These are phyloP conservation scores for Dictyostelium brefeldianum DNA, from an alignment of 78 protist genomes.

Conservation along the genomic window DNA sequence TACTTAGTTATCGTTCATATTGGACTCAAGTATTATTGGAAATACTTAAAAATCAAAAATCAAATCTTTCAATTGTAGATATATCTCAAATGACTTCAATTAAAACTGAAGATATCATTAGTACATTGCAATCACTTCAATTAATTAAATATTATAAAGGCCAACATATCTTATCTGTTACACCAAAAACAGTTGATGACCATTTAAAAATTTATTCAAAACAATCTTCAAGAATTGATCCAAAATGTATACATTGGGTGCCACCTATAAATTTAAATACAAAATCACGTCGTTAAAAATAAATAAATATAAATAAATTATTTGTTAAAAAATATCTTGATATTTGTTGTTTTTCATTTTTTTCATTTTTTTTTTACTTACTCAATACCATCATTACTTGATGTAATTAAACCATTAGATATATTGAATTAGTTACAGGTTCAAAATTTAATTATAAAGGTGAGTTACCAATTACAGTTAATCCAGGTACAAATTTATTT, in stretches of 20 bases:
- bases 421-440: no score
- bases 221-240: constrained; percentile 68
- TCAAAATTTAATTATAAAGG: no score
- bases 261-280: constrained; percentile 23
- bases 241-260: constrained; percentile 81
- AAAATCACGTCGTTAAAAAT: constrained; percentile 39
- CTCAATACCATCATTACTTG: no score
- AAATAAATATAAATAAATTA: not conserved
- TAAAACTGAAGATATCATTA: constrained; percentile 90
- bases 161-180: constrained; percentile 87
- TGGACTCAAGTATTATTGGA: constrained; percentile 88
- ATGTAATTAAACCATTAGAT: no score
- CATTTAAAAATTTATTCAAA: constrained; percentile 71
- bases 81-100: constrained; percentile 85
- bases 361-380: no score
- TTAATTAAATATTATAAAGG: constrained; percentile 94
- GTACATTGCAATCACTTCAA: constrained; percentile 88
- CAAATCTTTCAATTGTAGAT: constrained; percentile 67
- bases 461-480: no score
- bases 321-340: no score
- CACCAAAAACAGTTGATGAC: constrained; percentile 90
- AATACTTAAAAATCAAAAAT: constrained; percentile 49
- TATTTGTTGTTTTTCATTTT: no score
- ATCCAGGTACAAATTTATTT: no score
- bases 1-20: constrained; percentile 90